phyloP scores from a whole-genome alignment of 257 asterid genomes.

The Petunia secreta region DNA sequence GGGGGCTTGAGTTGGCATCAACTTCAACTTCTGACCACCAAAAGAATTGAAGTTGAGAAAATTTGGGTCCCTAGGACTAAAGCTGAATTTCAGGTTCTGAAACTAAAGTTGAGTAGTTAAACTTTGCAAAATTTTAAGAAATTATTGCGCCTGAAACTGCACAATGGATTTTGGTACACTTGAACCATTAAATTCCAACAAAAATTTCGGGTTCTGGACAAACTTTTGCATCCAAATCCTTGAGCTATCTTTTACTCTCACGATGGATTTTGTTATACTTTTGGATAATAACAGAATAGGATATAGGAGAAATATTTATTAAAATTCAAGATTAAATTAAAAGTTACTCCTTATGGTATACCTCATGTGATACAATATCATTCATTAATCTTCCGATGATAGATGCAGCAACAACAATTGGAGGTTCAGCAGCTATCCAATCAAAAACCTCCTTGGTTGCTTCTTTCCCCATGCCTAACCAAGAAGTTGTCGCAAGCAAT shows the following conservation, averaged over 20 bases:
- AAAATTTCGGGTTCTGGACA: too few relatives aligned
- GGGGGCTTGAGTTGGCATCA: too few relatives aligned
- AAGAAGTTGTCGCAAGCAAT: conserved; percentile 16
- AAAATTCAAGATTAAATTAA: not conserved
- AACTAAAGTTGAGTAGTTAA: too few relatives aligned
- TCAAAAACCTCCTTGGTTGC: conserved; percentile 27
- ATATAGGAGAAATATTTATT: not conserved
- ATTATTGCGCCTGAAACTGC: too few relatives aligned
- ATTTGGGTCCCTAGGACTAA: too few relatives aligned
- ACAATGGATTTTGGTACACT: too few relatives aligned
- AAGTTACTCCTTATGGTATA: not conserved
- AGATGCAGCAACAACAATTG: conserved; percentile 30
- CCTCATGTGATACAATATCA: conserved; percentile 40
- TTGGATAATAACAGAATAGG: not conserved
- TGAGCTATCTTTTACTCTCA: not conserved
- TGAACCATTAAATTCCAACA: too few relatives aligned
- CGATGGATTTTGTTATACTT: not conserved
- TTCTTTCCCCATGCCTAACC: conserved; percentile 28
- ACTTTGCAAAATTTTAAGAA: too few relatives aligned
- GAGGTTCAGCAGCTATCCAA: conserved; percentile 38
- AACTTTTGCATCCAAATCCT: not conserved
- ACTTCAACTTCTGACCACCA: too few relatives aligned
- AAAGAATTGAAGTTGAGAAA: too few relatives aligned
- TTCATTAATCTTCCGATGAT: conserved; percentile 38
- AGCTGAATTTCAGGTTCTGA: too few relatives aligned